These are phyloP conservation scores for Gyrodon lividus DNA, from an alignment of 768 basidiomycete species.

Conservation along the genomic window DNA sequence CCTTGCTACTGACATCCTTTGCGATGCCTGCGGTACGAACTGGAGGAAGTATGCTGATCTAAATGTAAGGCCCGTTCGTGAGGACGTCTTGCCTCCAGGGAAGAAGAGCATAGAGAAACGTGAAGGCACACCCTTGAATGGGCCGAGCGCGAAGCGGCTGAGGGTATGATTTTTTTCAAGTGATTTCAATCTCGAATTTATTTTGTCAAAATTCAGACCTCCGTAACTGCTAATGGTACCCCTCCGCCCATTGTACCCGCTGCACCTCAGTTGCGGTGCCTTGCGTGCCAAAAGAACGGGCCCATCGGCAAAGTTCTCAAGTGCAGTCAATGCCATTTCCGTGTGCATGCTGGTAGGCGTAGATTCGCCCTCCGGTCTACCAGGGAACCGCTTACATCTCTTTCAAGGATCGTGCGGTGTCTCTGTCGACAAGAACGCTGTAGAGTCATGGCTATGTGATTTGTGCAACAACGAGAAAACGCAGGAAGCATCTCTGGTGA, in stretches of 20 bases:
- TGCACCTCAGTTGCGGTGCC: constrained; percentile 67
- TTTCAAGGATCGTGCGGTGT: constrained; percentile 65
- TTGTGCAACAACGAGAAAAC: constrained; percentile 82
- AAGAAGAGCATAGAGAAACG: constrained; percentile 50
- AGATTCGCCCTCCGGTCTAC: neutral
- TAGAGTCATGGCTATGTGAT: constrained; percentile 84
- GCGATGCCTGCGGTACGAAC: constrained; percentile 81
- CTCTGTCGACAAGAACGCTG: constrained; percentile 55
- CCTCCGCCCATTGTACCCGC: constrained; percentile 58
- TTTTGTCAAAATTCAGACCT: constrained; percentile 20
- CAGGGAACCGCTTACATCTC: constrained; percentile 4
- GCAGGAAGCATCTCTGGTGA: constrained; percentile 80
- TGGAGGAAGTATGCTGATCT: constrained; percentile 95
- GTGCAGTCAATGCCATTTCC: constrained; percentile 78
- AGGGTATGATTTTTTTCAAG: constrained; percentile 42
- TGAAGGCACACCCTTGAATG: constrained; percentile 58
- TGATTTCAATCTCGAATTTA: neutral
- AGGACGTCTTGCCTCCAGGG: constrained; percentile 53
- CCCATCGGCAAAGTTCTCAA: constrained; percentile 75
- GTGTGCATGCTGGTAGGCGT: constrained; percentile 72
- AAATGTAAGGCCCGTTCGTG: constrained; percentile 69
- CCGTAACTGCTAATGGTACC: constrained; percentile 48
- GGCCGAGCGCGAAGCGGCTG: constrained; percentile 58
- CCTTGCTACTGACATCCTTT: constrained; percentile 73
- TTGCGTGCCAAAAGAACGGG: constrained; percentile 73